A percentile compares a stretch with the other conserved stretches of the same genome.
Conservation (phyloP, 78 protist genomes). For the Paulinella micropora region DNA sequence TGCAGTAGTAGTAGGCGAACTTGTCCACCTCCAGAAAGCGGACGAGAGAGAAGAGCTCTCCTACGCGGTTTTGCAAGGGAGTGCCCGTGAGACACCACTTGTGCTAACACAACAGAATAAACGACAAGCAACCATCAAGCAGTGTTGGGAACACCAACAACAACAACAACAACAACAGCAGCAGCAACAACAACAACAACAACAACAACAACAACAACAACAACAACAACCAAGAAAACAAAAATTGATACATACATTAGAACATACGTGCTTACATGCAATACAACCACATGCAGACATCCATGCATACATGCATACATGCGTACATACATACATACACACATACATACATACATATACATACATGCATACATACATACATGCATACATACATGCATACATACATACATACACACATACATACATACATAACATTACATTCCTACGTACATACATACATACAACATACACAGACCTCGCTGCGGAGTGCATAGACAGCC, state of each 20-base stretch:
- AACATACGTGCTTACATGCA: background rate
- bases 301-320: background rate
- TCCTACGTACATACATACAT: background rate
- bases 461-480: background rate
- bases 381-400: background rate
- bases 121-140: too few species aligned
- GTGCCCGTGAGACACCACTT: too few species aligned
- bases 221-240: too few species aligned
- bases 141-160: too few species aligned
- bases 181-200: too few species aligned
- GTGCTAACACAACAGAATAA: too few species aligned
- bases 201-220: too few species aligned
- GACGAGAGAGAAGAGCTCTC: constrained; percentile 1
- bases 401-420: background rate
- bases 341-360: background rate
- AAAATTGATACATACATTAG: background rate
- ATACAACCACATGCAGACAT: background rate
- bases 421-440: background rate
- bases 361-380: background rate
- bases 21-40: constrained; percentile 2
- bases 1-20: background rate
- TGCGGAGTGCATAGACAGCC: background rate
- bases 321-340: background rate
- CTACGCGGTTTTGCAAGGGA: too few species aligned
- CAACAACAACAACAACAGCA: too few species aligned